Percentiles rank a stretch among this genome's conserved stretches.
Evolutionary conservation across 441 rosid species (phyloP).

Genomic region (Viola pubescens): DNA sequence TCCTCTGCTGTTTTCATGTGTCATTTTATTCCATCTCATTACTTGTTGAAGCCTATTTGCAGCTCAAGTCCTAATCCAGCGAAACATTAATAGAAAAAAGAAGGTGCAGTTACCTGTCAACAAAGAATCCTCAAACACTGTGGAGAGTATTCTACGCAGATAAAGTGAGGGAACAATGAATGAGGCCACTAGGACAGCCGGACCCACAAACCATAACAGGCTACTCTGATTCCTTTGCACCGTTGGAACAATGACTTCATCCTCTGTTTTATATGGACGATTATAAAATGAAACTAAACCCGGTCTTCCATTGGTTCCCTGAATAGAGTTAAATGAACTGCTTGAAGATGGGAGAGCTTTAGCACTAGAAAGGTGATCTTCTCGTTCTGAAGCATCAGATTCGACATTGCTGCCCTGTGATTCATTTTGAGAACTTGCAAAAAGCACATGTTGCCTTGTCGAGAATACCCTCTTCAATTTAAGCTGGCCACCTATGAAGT

Average conservation of each 20-base stretch:
- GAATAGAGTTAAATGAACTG: constrained; percentile 29
- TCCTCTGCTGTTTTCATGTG: neutral
- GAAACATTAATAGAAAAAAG: neutral
- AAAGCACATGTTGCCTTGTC: constrained; percentile 27
- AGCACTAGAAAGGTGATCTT: constrained; percentile 18
- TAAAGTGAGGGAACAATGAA: constrained; percentile 84
- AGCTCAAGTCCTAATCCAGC: too few relatives aligned
- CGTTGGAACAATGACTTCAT: constrained; percentile 20
- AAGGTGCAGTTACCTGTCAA: constrained; percentile 54
- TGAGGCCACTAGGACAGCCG: constrained; percentile 83
- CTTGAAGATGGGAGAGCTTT: constrained; percentile 32
- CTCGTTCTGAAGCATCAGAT: constrained; percentile 29
- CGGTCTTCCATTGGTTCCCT: constrained; percentile 57
- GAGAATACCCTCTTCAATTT: constrained; percentile 27
- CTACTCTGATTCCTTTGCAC: constrained; percentile 40
- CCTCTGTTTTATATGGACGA: constrained; percentile 40
- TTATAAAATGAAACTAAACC: constrained; percentile 79
- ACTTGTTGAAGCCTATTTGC: neutral
- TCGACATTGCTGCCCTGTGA: constrained; percentile 30
- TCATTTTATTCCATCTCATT: neutral
- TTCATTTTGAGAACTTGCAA: constrained; percentile 41
- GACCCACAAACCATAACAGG: constrained; percentile 76
- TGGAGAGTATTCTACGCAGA: constrained; percentile 61
- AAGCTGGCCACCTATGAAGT: constrained; percentile 21
- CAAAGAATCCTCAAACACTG: constrained; percentile 83